Evolutionary conservation across 192 early-diverging fungal species (phyloP).

Genomic region (Backusella tuberculispora): DNA sequence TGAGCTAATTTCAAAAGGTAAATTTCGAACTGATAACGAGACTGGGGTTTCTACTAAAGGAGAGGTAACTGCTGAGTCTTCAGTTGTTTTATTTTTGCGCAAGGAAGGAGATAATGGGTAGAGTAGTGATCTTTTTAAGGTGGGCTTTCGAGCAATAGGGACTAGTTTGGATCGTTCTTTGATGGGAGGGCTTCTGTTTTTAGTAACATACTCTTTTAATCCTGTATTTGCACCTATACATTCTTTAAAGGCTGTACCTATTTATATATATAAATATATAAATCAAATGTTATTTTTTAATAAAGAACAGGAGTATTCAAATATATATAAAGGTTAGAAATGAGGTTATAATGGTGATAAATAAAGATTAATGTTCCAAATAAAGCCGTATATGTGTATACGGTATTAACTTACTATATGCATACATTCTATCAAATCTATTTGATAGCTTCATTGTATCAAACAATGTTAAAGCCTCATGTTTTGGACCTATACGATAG

Average conservation of each 20-base stretch:
- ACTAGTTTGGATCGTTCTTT: slow-evolving; percentile 24
- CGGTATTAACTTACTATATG: slow-evolving; percentile 31
- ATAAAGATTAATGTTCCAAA: neutral
- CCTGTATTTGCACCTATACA: slow-evolving; percentile 40
- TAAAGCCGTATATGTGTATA: neutral
- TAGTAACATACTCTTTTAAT: slow-evolving; percentile 15
- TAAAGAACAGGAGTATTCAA: neutral
- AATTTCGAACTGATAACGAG: neutral
- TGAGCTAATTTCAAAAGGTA: neutral
- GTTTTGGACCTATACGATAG: slow-evolving; percentile 36
- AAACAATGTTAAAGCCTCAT: slow-evolving; percentile 39
- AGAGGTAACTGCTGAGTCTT: neutral
- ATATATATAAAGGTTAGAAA: neutral
- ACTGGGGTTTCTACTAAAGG: neutral
- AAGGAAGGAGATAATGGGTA: neutral
- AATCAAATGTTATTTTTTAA: neutral
- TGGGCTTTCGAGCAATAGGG: neutral
- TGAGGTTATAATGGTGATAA: neutral
- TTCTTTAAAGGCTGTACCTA: slow-evolving; percentile 39
- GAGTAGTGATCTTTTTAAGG: slow-evolving; percentile 25
- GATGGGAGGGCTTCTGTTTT: slow-evolving; percentile 28
- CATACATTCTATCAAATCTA: slow-evolving; percentile 25
- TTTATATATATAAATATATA: neutral
- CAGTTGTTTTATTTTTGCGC: slow-evolving; percentile 13
- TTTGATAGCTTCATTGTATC: slow-evolving; percentile 41